Base-by-base conservation (phyloP, 129 eudicot genomes). In the Escallonia herrerae region DNA sequence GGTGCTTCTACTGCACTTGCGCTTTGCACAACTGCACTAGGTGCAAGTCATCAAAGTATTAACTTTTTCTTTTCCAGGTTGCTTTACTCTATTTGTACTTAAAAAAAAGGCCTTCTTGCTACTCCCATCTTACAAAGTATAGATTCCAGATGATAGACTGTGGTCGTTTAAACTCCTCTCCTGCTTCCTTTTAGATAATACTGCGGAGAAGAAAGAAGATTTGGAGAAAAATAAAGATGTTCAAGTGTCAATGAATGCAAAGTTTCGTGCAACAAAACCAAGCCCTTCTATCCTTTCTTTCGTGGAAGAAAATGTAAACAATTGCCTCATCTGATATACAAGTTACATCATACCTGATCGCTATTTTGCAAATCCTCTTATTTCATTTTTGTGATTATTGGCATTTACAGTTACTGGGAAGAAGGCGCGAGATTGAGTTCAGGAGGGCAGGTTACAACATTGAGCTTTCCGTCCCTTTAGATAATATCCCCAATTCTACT, bases 241-340 rank as follows among this genome's bases (percentile, higher is more conserved):
- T 57, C 86, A 87, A 75, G 63, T 91, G 71, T 91, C 97, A 54
- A 75, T 67, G 76, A 91, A 91, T 58, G 97, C 97, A 14, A 87
- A 87, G 76, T 91, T 91, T 75, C 93, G 97, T 70, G 97, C 97
- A 69, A 91, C 87, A 71, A 78, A 74, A 49, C 96, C 95, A 60
- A 83, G 84, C 73, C 77, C 86, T 37, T 83, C 91, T 47, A 77
- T 91, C 71, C 84, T 83, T 70, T 74, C 96, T 14, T 91, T 85
- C 77, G 97, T 91, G 66, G 86, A 85, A 72, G 91, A 84, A 65
- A 91, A 91, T 77, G 97, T 91, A 91, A 64, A 37, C 37, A 22
- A 59, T 64, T 5, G n/a, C 11, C 55, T 54, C 50, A 51, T 8
- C 33, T 39, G 46, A 63, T 51, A 6, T 56, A 70, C 14, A 53